A percentile compares a stretch with the other conserved stretches of the same genome.
Conservation (phyloP, 306 rosid species). For the apple (Malus domestica) region DNA sequence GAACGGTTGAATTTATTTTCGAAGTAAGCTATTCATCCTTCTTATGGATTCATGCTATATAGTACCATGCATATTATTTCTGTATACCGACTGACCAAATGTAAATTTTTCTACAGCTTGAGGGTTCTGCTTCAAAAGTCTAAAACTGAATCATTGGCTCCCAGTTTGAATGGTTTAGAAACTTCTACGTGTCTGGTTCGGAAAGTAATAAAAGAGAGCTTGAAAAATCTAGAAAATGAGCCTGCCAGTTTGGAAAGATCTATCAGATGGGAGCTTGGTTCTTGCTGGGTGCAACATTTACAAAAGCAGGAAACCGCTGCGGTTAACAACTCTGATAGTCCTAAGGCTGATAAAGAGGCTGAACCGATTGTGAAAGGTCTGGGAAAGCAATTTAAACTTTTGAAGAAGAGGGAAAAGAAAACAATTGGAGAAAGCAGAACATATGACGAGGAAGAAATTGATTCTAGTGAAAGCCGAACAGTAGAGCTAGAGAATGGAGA, state of each 20-base stretch:
- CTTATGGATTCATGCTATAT: not conserved
- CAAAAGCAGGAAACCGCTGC: slow-evolving; percentile 58
- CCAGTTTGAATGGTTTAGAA: slow-evolving; percentile 42
- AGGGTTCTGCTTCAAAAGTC: slow-evolving; percentile 66
- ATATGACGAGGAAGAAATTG: slow-evolving; percentile 36
- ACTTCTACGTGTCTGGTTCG: slow-evolving; percentile 35
- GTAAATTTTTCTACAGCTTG: slow-evolving; percentile 46
- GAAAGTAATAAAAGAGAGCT: slow-evolving; percentile 53
- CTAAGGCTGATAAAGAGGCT: slow-evolving; percentile 30
- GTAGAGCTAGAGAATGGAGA: slow-evolving; percentile 39
- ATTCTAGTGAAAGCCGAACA: slow-evolving; percentile 5
- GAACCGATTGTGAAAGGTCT: slow-evolving; percentile 74
- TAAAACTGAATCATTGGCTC: slow-evolving; percentile 33
- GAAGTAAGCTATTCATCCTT: not conserved
- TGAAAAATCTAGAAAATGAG: slow-evolving; percentile 42
- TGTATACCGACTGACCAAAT: slow-evolving; percentile 1
- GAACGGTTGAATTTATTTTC: not conserved
- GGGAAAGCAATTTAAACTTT: slow-evolving; percentile 73
- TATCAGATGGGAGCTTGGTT: slow-evolving; percentile 95
- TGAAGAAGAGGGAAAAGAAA: slow-evolving; percentile 80
- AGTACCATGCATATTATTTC: not conserved
- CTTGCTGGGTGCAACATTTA: slow-evolving; percentile 90
- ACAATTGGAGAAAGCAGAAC: slow-evolving; percentile 8
- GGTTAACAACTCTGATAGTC: slow-evolving; percentile 26
- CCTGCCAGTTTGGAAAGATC: slow-evolving; percentile 35